Evolutionary conservation across 2,329 filamentous ascomycete genomes (phyloP).

Genomic region (Colletotrichum lupini): DNA sequence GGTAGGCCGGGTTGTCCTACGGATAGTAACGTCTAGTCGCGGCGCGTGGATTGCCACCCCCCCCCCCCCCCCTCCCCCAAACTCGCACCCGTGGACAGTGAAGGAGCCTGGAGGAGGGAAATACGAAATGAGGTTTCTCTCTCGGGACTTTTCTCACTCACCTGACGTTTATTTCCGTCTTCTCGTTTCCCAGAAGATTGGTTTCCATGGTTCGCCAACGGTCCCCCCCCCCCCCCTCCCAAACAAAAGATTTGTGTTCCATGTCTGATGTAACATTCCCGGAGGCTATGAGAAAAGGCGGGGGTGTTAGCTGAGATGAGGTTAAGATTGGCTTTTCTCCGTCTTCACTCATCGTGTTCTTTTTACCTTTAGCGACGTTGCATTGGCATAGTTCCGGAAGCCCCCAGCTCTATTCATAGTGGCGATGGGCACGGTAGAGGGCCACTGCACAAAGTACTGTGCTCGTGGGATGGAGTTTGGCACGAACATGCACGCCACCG

Average conservation of each 20-base stretch:
- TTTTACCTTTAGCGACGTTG: not conserved
- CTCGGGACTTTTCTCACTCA: not conserved
- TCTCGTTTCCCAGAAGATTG: not conserved
- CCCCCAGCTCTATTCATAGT: not conserved
- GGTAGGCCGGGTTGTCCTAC: not conserved
- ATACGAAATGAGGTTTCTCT: not conserved
- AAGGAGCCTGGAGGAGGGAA: not conserved
- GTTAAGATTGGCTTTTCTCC: constrained; percentile 23
- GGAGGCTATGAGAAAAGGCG: constrained; percentile 7
- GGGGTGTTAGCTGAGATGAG: constrained; percentile 8
- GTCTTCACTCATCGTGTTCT: not conserved
- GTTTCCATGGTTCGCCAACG: constrained; percentile 2
- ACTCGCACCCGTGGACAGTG: not conserved
- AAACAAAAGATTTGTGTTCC: not conserved
- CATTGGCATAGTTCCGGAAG: not conserved
- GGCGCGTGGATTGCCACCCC: not conserved
- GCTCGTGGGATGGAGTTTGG: not conserved
- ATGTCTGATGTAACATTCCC: constrained; percentile 17
- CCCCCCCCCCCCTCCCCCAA: no score
- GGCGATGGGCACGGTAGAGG: not conserved
- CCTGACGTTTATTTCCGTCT: not conserved
- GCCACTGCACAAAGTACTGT: not conserved
- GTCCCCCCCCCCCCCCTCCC: no score
- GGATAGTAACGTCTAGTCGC: not conserved
- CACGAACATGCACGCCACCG: not conserved